Percentiles rank a stretch among this genome's conserved stretches.
Conservation (phyloP, 139 green algal species). For the Parachlorella kessleri region DNA sequence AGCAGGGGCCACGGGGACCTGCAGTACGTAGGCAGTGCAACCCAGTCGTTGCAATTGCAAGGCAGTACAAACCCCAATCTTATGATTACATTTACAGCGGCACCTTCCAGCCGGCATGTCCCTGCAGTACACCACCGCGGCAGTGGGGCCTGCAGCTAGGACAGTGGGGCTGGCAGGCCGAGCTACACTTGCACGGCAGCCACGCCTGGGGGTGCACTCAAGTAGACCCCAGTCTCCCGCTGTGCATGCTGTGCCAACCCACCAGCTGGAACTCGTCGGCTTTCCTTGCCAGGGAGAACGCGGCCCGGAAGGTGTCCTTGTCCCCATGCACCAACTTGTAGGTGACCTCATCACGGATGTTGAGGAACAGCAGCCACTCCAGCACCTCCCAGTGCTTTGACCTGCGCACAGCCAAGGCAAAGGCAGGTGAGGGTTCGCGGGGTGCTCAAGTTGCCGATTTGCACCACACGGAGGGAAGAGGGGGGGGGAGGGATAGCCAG, state of each 20-base stretch:
- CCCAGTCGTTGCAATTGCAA: too few species aligned
- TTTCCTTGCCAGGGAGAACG: slow-evolving; percentile 37
- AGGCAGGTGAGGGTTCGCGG: too few species aligned
- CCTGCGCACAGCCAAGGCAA: too few species aligned
- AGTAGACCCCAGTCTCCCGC: background rate
- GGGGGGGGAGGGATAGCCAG: too few species aligned
- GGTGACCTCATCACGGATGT: slow-evolving; percentile 42
- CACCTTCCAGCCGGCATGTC: too few species aligned
- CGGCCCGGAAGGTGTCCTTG: slow-evolving; percentile 46
- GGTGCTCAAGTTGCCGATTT: too few species aligned
- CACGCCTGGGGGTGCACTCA: background rate
- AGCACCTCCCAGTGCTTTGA: slow-evolving; percentile 30
- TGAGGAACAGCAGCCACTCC: slow-evolving; percentile 50
- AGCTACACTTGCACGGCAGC: background rate
- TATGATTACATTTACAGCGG: too few species aligned
- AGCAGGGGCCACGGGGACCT: too few species aligned
- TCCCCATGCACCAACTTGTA: slow-evolving; percentile 42
- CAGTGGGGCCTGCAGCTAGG: background rate
- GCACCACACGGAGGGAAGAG: too few species aligned
- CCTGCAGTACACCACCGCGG: too few species aligned
- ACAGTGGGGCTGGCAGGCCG: background rate
- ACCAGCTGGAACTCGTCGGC: slow-evolving; percentile 15
- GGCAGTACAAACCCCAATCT: too few species aligned
- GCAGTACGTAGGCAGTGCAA: too few species aligned
- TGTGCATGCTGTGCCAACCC: background rate